Evolutionary conservation across 305 asterid species (phyloP).

Genomic region (Fraxinus ornus): DNA sequence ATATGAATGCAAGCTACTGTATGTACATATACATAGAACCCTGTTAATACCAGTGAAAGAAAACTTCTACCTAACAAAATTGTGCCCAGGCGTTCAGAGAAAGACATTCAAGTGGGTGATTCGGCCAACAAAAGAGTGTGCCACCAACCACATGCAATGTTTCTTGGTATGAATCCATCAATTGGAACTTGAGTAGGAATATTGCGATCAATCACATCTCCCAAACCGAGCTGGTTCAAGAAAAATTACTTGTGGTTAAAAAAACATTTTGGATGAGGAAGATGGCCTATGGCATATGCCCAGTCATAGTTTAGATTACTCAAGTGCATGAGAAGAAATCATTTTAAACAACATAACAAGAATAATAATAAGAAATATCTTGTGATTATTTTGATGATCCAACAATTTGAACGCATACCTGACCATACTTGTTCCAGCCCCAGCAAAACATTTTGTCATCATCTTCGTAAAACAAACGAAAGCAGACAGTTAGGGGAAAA

Average conservation of each 20-base stretch:
- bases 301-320: background rate
- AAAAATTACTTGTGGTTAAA: background rate
- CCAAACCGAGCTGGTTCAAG: constrained; percentile 76
- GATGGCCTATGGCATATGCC: background rate
- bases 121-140: constrained; percentile 89
- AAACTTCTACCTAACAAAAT: constrained; percentile 68
- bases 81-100: constrained; percentile 31
- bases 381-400: background rate
- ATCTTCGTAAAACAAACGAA: constrained; percentile 38
- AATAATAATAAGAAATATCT: background rate
- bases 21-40: constrained; percentile 24
- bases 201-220: constrained; percentile 85
- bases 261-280: background rate
- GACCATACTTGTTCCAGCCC: constrained; percentile 99
- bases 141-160: constrained; percentile 98
- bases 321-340: background rate
- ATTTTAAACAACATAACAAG: background rate
- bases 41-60: constrained; percentile 18
- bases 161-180: constrained; percentile 57
- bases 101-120: constrained; percentile 46
- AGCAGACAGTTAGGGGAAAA: constrained; percentile 17
- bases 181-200: constrained; percentile 57
- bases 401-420: constrained; percentile 49
- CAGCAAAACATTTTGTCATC: constrained; percentile 84
- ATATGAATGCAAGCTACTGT: constrained; percentile 27